These are phyloP conservation scores for Fusarium udum DNA, from an alignment of 2,329 filamentous ascomycete genomes.

Conservation along the genomic window DNA sequence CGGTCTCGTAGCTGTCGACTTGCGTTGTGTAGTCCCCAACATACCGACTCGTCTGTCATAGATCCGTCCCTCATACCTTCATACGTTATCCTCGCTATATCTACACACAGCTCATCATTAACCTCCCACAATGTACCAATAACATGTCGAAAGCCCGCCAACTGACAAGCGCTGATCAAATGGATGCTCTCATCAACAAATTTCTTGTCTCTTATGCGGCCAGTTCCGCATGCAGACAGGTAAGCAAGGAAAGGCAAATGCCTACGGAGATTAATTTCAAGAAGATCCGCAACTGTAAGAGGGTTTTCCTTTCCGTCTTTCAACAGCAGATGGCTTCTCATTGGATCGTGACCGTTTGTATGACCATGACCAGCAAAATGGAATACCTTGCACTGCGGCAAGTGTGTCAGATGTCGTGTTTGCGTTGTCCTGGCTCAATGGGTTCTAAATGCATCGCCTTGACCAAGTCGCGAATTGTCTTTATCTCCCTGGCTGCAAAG, in stretches of 20 bases:
- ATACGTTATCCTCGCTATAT: background rate
- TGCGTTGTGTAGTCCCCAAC: background rate
- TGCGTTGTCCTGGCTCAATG: background rate
- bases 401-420: background rate
- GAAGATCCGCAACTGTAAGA: background rate
- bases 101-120: background rate
- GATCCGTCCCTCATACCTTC: background rate
- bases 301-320: background rate
- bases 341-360: background rate
- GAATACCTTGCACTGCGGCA: background rate
- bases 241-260: background rate
- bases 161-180: background rate
- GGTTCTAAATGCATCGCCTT: background rate
- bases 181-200: background rate
- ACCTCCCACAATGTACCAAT: background rate
- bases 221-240: background rate
- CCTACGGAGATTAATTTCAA: background rate
- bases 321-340: background rate
- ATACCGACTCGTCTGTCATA: background rate
- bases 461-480: background rate
- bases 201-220: background rate
- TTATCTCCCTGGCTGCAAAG: background rate
- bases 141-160: background rate
- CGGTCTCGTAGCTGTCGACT: background rate
- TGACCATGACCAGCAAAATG: background rate